Conservation (phyloP, 306 rosid species). For the Canavalia gladiata region DNA sequence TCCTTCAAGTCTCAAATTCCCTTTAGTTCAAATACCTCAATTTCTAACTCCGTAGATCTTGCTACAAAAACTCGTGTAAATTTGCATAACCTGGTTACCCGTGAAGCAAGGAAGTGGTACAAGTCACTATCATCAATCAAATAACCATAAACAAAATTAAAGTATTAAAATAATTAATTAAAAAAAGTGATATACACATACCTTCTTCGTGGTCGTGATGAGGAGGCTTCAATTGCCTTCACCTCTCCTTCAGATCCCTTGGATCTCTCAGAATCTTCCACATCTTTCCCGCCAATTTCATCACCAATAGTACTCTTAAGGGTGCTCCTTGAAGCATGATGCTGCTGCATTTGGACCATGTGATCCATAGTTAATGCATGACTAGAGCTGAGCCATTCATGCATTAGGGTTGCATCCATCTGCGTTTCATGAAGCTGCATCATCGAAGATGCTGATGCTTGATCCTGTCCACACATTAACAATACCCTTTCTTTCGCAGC, state of each 20-base stretch:
- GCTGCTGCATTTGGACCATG: slow-evolving; percentile 39
- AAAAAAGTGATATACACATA: background rate
- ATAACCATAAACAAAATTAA: background rate
- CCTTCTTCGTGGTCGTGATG: slow-evolving; percentile 65
- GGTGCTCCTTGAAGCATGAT: slow-evolving; percentile 25
- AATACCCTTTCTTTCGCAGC: slow-evolving; percentile 47
- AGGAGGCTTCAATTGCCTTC: slow-evolving; percentile 42
- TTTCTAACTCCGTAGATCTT: too few relatives aligned
- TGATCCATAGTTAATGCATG: slow-evolving; percentile 9
- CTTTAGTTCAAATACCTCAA: background rate
- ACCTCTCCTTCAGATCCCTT: slow-evolving; percentile 25
- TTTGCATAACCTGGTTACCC: slow-evolving; percentile 1
- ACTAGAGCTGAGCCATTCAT: slow-evolving; percentile 52
- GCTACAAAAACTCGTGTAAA: too few relatives aligned
- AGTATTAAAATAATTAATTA: too few relatives aligned
- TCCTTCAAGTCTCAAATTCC: background rate
- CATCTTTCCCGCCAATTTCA: slow-evolving; percentile 32
- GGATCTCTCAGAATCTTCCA: slow-evolving; percentile 27
- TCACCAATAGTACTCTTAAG: background rate
- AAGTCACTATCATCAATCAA: background rate
- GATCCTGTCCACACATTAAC: background rate
- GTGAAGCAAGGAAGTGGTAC: background rate
- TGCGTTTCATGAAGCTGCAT: slow-evolving; percentile 27
- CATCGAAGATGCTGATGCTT: background rate
- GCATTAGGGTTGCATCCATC: slow-evolving; percentile 43